Base-by-base conservation (phyloP, 495 filamentous ascomycete species). In the Glarea lozoyensis region DNA sequence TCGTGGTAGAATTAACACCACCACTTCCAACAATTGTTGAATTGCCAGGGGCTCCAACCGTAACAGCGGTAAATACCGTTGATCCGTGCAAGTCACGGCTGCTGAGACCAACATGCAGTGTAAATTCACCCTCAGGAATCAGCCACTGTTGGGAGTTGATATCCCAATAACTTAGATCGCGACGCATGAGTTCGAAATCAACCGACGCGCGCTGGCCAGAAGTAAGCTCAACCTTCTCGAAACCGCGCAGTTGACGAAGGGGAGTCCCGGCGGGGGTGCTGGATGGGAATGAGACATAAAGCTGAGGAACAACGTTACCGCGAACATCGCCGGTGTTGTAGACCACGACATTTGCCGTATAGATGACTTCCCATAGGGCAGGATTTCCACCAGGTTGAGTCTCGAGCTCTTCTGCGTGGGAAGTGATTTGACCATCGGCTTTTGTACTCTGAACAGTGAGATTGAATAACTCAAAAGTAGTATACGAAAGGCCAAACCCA, bases 291-390 rank as follows among this genome's bases (percentile, higher is more conserved):
- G 15, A 66, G n/a, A 85, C 61, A 43, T 85, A 84, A 37, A 94
- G 60, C 67, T 96, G 89, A 2, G 80, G 72, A 30, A 95, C 75
- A 56, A 92, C 89, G 22, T 86, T 83, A 34, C 86, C 88, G 3
- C 55, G 67, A 9, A 84, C 43, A 0, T 60, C 56, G 31, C 89
- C 89, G 4, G 80, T 92, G 67, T 95, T 97, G 37, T 70, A 83
- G 51, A 97, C 71, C 19, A 78, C 81, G 4, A 77, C 85, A 2
- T 75, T 78, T 33, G 94, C 70, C 16, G 69, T 73, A 63, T 84
- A 86, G 19, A 97, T 53, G 2, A 81, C 69, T 45, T 95, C 84
- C 50, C 80, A 97, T 9, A 97, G 70, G 38, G 72, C 66, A 1
- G 72, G 67, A 61, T 94, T 93, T 33, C 90, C 89, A 39, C 90